Base-by-base conservation (phyloP, 345 rosid species). In the Noccaea bulbosa region DNA sequence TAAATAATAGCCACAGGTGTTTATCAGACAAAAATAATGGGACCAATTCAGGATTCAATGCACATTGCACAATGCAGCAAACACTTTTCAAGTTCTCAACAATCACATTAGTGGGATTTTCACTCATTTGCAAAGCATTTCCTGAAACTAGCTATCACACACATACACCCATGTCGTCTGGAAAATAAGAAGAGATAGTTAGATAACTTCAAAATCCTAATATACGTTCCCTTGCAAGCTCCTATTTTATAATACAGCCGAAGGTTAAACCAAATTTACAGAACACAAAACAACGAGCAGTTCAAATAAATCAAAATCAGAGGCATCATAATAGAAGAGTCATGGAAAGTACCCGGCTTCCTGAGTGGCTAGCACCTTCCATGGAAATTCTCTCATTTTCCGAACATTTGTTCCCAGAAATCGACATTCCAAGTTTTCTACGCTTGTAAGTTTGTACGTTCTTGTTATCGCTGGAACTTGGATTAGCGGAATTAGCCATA, bases 401-500 rank as follows among this genome's bases (percentile, higher is more conserved):
- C 7, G 50, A 78, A 79, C 55, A 56, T 59, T 80, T 81, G 16
- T 72, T 51, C 48, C 70, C 84, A 6, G 86, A 81, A 69, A 77
- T 65, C 11, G 78, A 76, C 50, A 71, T 77, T 14, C 65, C 71
- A 34, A 45, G 74, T 81, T 77, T 89, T 30, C 93, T 81, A 78
- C 99, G 86, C 88, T 89, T 94, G 78, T 89, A 91, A 6, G 89
- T 87, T 58, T 67, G 85, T 14, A 89, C 30, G 40, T 71, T 73
- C 66, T 75, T 85, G 49, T 77, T 56, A 47, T 59, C 79, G 22
- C 79, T 77, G 1, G 86, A 83, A 65, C 81, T 76, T 35, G 80
- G 78, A 33, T 82, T 71, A 40, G 72, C 78, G 70, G 77, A 71
- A 70, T 76, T 77, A 74, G 65, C 77, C 47, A 67, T 76, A 58